These are phyloP conservation scores for Suhomyces emberorum DNA, from an alignment of 805 yeast species.

Conservation along the genomic window DNA sequence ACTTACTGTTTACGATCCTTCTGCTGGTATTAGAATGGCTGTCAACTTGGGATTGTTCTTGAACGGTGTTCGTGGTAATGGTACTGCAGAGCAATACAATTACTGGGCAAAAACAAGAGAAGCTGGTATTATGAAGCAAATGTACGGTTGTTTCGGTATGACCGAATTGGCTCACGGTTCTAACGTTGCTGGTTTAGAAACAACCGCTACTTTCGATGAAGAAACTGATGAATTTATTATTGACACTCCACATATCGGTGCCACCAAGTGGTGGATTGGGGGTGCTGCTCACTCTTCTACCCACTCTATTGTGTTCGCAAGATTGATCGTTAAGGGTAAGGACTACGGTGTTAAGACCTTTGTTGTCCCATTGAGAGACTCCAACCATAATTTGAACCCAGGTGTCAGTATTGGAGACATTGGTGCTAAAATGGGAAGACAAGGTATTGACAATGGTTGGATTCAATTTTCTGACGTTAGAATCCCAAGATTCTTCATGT, in stretches of 20 bases:
- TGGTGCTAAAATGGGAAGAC: constrained; percentile 94
- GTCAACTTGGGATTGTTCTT: constrained; percentile 86
- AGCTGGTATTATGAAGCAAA: constrained; percentile 53
- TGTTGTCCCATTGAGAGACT: constrained; percentile 84
- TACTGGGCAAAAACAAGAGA: constrained; percentile 80
- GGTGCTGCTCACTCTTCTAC: constrained; percentile 96
- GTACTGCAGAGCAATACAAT: constrained; percentile 76
- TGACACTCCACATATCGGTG: constrained; percentile 86
- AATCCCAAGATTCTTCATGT: constrained; percentile 81
- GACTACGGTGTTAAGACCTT: constrained; percentile 93
- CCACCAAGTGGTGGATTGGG: constrained; percentile 99
- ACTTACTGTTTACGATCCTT: constrained; percentile 71
- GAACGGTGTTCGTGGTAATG: constrained; percentile 80
- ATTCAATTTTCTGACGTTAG: constrained; percentile 82
- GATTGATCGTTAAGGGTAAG: constrained; percentile 74
- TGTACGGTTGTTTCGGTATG: constrained; percentile 62
- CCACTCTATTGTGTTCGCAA: constrained; percentile 81
- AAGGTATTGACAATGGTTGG: constrained; percentile 97
- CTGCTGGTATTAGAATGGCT: constrained; percentile 76
- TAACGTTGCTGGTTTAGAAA: constrained; percentile 57
- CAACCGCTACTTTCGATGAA: constrained; percentile 68
- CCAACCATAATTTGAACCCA: constrained; percentile 65
- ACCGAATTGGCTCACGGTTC: constrained; percentile 73
- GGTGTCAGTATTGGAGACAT: constrained; percentile 88
- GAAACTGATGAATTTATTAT: constrained; percentile 65